Base-by-base conservation (phyloP, 2,329 filamentous ascomycete genomes). In the Lasiodiplodia sp. region DNA sequence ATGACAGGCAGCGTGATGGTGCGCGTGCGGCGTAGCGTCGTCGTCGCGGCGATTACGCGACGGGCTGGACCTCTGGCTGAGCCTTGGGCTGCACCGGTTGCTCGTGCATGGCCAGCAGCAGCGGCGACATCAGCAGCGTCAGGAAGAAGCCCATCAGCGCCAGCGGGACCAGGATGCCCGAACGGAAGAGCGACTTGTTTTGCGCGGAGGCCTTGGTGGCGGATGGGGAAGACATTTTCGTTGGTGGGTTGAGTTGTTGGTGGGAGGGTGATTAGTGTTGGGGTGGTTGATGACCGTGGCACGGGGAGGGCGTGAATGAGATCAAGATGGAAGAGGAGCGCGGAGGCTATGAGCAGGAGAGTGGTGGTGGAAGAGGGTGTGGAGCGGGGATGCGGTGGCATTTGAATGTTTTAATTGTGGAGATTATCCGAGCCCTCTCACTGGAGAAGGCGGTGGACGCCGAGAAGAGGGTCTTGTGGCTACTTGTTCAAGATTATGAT, bases 31-130 rank as follows among this genome's bases (percentile, higher is more conserved):
- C 37, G 34, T 8, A n/a, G 18, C 28, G 57, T 49, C 12, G 12
- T 18, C 44, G 44, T 47, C 44, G 12, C 44, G 40, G 21, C 2
- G n/a, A n/a, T 67, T 60, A 67, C 25, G 65, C 65, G 55, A 52
- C 65, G 55, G 18, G n/a, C 38, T 67, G 44, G 18, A 12, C 40
- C 25, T 58, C 65, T 1, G 53, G 65, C 14, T 51, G 55, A 6
- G 40, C 37, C 53, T 67, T 67, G 40, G 65, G 65, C 23, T 49
- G 55, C 40, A 67, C 18, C 12, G 65, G 65, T 23, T 67, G 65
- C 65, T 57, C 40, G 65, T 67, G 65, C 65, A 67, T 47, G 4
- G 65, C 65, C 40, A 67, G 65, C n/a, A 67, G 53, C 14, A 67
- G 53, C 40, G 65, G 65, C 38, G 65, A 67, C 53, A 67, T 58